Evolutionary conservation across 139 green algal genomes (phyloP), one percentile per base, ranked within the genome.

Genomic region (Ettlia oleoabundans): DNA sequence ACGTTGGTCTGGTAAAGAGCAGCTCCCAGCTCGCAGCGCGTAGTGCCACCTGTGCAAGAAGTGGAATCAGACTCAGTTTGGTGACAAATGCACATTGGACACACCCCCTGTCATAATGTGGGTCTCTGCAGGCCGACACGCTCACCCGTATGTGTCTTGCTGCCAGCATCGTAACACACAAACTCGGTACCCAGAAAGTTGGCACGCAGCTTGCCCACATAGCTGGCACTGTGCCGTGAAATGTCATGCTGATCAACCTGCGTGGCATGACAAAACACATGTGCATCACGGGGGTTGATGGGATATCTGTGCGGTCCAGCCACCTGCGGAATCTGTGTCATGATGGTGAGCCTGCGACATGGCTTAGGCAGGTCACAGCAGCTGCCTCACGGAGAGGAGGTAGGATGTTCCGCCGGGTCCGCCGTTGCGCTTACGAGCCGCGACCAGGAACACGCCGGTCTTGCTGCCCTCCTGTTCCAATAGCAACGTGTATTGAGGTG

Each of bases 151-250:
- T 65, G 86, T 0, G 86, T 72, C 68, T 95, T 94, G 37, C 61
- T 55, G 24, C 93, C 93, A 10, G 78, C 84, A 84, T 98, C 95
- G 84, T 92, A 96, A 38, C 96, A 82, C 21, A 84, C 90, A 88
- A 99, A 99, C 81, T 97, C 92, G 22, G 96, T 99, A 55, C 95
- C 95, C 41, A 99, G 77, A 77, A 99, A 98, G 91, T 98, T 99
- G 76, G 92, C 85, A 3, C 92, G 88, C 19, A 99, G 86, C 72
- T 93, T 93, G 43, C 86, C 91, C 13, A 71, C 58, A 40, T 62
- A 71, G 22, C 47, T 41, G 75, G 55, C 38, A n/a, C n/a, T 43
- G 58, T 58, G 38, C 18, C 75, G 62, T n/a, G 58, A 69, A 9
- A 65, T 41, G 53, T 80, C 73, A 53, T 68, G 73, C 53, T 80